phyloP scores from a whole-genome alignment of 768 basidiomycete genomes.

The Mycena epipterygia region DNA sequence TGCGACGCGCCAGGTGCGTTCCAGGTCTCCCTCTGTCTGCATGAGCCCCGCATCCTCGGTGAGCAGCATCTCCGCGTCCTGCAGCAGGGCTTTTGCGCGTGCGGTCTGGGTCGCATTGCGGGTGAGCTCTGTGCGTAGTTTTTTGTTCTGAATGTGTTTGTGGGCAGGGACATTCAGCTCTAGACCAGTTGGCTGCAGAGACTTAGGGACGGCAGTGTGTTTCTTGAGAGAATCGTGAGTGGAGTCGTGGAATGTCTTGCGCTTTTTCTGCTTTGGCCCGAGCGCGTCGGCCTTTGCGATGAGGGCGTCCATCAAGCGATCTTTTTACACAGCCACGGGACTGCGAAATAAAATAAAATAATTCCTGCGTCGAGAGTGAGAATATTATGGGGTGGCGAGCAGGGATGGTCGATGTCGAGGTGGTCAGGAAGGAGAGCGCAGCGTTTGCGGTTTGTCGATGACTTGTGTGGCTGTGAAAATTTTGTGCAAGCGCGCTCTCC shows the following conservation, averaged over 20 bases:
- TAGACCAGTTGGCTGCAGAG: slow-evolving; percentile 65
- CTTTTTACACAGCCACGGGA: too few species aligned
- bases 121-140: slow-evolving; percentile 78
- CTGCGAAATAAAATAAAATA: too few species aligned
- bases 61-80: slow-evolving; percentile 82
- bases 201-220: slow-evolving; percentile 76
- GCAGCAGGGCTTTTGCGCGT: slow-evolving; percentile 68
- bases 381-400: too few species aligned
- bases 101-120: slow-evolving; percentile 74
- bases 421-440: too few species aligned
- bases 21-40: slow-evolving; percentile 83
- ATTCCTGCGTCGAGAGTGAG: too few species aligned
- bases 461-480: slow-evolving; percentile 15
- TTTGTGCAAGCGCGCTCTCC: slow-evolving; percentile 2
- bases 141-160: slow-evolving; percentile 78
- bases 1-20: slow-evolving; percentile 89
- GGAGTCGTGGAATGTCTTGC: slow-evolving; percentile 60
- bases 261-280: slow-evolving; percentile 60
- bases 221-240: slow-evolving; percentile 70
- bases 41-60: slow-evolving; percentile 80
- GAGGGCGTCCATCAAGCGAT: slow-evolving; percentile 85
- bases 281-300: slow-evolving; percentile 78
- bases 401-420: too few species aligned
- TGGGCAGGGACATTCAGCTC: slow-evolving; percentile 64
- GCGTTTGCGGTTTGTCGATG: too few species aligned